Percentiles rank a stretch among this genome's conserved stretches.
phyloP scores from a whole-genome alignment of 371 early-diverging fungal genomes.

The Cokeromyces recurvatus region DNA sequence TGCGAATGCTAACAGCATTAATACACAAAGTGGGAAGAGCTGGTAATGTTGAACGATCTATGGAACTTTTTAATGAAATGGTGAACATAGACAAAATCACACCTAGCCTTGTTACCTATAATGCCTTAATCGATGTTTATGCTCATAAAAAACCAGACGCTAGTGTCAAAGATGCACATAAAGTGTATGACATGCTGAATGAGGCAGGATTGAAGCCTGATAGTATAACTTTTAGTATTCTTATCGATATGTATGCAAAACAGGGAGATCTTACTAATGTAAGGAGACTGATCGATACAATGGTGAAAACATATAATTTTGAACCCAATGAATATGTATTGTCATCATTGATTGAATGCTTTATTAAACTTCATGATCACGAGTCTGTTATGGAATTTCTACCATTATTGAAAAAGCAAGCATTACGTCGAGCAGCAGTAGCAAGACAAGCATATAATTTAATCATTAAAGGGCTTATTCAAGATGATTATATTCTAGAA shows the following conservation, averaged over 20 bases:
- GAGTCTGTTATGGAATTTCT: slow-evolving; percentile 23
- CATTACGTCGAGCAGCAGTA: background rate
- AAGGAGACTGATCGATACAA: slow-evolving; percentile 21
- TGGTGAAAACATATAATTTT: slow-evolving; percentile 19
- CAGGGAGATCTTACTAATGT: slow-evolving; percentile 26
- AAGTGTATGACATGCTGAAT: slow-evolving; percentile 21
- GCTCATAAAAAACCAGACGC: slow-evolving; percentile 36
- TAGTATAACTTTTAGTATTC: slow-evolving; percentile 26
- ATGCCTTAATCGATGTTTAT: slow-evolving; percentile 46
- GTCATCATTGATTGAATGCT: slow-evolving; percentile 34
- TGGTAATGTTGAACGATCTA: slow-evolving; percentile 27
- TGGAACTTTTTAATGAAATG: slow-evolving; percentile 36
- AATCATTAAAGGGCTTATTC: slow-evolving; percentile 21
- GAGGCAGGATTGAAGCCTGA: slow-evolving; percentile 29
- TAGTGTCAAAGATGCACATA: slow-evolving; percentile 24
- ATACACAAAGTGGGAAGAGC: slow-evolving; percentile 44
- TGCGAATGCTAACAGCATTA: slow-evolving; percentile 34
- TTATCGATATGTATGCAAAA: slow-evolving; percentile 44
- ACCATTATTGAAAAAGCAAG: slow-evolving; percentile 9
- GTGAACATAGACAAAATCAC: slow-evolving; percentile 8
- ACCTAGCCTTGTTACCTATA: slow-evolving; percentile 40
- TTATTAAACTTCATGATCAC: slow-evolving; percentile 21
- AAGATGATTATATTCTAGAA: slow-evolving; percentile 15
- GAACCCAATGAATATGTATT: slow-evolving; percentile 23
- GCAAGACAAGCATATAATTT: slow-evolving; percentile 24